phyloP scores from a whole-genome alignment of 129 eudicot species.

The Chrysanthemum makinoi region DNA sequence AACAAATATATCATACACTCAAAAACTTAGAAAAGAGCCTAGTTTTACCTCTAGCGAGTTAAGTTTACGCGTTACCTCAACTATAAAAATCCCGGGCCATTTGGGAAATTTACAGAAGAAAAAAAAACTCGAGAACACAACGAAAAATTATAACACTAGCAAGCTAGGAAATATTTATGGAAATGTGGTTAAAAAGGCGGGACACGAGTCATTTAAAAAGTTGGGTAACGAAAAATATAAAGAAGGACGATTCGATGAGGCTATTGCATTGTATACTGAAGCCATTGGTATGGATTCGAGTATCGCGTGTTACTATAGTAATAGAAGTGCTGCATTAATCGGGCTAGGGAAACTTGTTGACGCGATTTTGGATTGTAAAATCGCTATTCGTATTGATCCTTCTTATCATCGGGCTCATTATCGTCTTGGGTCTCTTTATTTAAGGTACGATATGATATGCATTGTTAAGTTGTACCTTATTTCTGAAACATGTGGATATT shows the following conservation, averaged over 20 bases:
- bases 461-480: background rate
- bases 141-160: background rate
- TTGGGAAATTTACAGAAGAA: slow-evolving; percentile 52
- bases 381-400: slow-evolving; percentile 65
- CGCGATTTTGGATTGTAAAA: slow-evolving; percentile 64
- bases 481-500: background rate
- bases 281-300: slow-evolving; percentile 65
- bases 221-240: slow-evolving; percentile 75
- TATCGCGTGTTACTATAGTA: slow-evolving; percentile 62
- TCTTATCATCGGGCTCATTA: slow-evolving; percentile 71
- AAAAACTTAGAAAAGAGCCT: slow-evolving; percentile 43
- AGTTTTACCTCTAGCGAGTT: slow-evolving; percentile 51
- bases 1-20: slow-evolving; percentile 37
- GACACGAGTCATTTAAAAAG: slow-evolving; percentile 55
- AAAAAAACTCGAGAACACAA: slow-evolving; percentile 20
- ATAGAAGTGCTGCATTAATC: slow-evolving; percentile 77
- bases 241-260: slow-evolving; percentile 69
- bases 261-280: slow-evolving; percentile 56
- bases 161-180: slow-evolving; percentile 36
- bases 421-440: slow-evolving; percentile 66
- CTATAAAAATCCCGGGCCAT: slow-evolving; percentile 28
- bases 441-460: slow-evolving; percentile 36
- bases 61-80: slow-evolving; percentile 29
- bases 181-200: slow-evolving; percentile 30
- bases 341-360: slow-evolving; percentile 64